These are phyloP conservation scores for Amoebophrya sp. DNA, from an alignment of 169 alveolate species.

Conservation along the genomic window DNA sequence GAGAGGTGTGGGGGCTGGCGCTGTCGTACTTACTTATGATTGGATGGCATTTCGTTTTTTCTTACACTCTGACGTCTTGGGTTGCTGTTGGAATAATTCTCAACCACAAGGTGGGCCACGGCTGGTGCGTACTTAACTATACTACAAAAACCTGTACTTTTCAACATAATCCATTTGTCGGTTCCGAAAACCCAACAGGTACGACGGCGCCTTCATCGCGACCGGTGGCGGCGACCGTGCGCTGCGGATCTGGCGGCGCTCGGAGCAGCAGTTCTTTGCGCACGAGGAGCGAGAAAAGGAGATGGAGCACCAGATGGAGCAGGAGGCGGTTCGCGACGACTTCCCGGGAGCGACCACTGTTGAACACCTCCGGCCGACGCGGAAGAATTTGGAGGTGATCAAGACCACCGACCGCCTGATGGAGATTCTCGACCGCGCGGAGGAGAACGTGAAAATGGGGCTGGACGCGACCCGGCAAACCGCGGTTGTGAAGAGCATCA, in stretches of 20 bases:
- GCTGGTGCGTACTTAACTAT: no score
- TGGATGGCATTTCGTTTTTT: no score
- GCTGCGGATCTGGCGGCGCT: not conserved
- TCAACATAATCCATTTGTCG: no score
- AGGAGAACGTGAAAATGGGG: not conserved
- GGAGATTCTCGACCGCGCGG: not conserved
- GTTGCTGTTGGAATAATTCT: no score
- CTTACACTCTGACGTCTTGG: no score
- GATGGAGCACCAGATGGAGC: conserved; percentile 53
- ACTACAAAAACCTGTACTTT: no score
- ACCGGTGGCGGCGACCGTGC: conserved; percentile 27
- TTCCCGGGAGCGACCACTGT: conserved; percentile 35
- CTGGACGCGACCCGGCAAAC: not conserved
- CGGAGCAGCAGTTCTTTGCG: conserved; percentile 35
- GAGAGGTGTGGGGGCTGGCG: not conserved
- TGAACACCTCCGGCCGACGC: not conserved
- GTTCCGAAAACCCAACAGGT: not conserved
- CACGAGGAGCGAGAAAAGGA: conserved; percentile 64
- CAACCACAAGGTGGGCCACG: no score
- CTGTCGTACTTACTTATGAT: not conserved
- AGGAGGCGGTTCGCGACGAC: conserved; percentile 51
- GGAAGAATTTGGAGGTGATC: not conserved
- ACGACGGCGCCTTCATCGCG: conserved; percentile 26
- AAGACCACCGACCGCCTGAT: conserved; percentile 16
- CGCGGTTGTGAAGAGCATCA: not conserved